phyloP scores from a whole-genome alignment of 306 rosid species.

The Inga laurina region DNA sequence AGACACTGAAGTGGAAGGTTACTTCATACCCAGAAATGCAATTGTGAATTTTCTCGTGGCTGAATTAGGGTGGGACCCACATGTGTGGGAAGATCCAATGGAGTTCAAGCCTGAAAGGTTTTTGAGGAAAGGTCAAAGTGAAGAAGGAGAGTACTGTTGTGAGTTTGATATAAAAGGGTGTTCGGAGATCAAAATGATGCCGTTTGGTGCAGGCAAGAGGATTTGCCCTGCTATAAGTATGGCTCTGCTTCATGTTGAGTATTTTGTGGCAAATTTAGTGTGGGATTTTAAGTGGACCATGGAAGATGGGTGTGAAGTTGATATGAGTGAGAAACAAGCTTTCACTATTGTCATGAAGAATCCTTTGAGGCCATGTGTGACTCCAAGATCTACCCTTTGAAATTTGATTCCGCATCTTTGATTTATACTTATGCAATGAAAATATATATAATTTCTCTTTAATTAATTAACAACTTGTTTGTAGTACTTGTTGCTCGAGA shows the following conservation, averaged over 20 bases:
- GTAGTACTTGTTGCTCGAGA: not conserved
- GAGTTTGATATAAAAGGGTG: slow-evolving; percentile 53
- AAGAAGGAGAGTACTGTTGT: not conserved
- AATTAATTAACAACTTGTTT: not conserved
- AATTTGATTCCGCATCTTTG: not conserved
- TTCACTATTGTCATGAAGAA: slow-evolving; percentile 60
- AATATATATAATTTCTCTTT: not conserved
- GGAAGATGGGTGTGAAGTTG: slow-evolving; percentile 51
- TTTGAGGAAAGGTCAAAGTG: not conserved
- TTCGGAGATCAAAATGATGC: slow-evolving; percentile 61
- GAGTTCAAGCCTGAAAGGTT: slow-evolving; percentile 65
- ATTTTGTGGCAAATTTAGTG: slow-evolving; percentile 53
- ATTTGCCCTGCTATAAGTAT: slow-evolving; percentile 52
- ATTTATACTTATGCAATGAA: not conserved
- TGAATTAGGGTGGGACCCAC: slow-evolving; percentile 57
- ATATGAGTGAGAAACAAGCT: slow-evolving; percentile 47
- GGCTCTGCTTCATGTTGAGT: slow-evolving; percentile 53
- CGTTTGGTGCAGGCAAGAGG: slow-evolving; percentile 66
- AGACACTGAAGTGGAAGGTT: slow-evolving; percentile 43
- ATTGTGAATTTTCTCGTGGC: slow-evolving; percentile 56
- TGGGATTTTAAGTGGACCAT: slow-evolving; percentile 49
- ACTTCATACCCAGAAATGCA: slow-evolving; percentile 51
- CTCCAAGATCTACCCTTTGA: slow-evolving; percentile 34
- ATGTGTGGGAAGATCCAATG: slow-evolving; percentile 68
- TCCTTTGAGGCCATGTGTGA: slow-evolving; percentile 43